Evolutionary conservation across 352 stramenopile genomes (phyloP).

Genomic region (Phytophthora pinifolia): DNA sequence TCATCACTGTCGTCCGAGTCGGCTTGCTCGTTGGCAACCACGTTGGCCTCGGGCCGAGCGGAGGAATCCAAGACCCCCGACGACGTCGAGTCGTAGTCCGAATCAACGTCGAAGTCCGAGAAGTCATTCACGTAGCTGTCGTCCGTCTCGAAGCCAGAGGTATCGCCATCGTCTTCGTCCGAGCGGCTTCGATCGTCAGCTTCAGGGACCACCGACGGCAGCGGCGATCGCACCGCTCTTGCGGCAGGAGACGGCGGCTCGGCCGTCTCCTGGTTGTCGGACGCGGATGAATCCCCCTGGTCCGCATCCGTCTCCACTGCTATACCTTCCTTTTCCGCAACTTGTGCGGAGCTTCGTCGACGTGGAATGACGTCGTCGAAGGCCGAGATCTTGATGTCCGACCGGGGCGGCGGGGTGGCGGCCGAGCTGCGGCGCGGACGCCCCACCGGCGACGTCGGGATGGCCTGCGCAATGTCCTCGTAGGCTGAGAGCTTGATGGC

Average conservation of each 20-base stretch:
- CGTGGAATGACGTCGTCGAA: slow-evolving; percentile 37
- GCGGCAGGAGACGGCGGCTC: not conserved
- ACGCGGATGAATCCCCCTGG: slow-evolving; percentile 3
- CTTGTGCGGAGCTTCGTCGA: slow-evolving; percentile 27
- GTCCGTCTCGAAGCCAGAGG: slow-evolving; percentile 26
- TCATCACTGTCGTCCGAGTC: slow-evolving; percentile 14
- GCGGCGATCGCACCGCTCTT: not conserved
- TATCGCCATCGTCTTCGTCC: slow-evolving; percentile 20
- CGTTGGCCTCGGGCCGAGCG: slow-evolving; percentile 9
- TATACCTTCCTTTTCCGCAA: not conserved
- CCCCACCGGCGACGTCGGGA: slow-evolving; percentile 44
- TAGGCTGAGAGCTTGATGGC: slow-evolving; percentile 32
- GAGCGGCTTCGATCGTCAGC: slow-evolving; percentile 6
- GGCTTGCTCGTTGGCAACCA: slow-evolving; percentile 6
- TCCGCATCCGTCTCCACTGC: slow-evolving; percentile 9
- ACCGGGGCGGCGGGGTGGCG: slow-evolving; percentile 40
- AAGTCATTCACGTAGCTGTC: slow-evolving; percentile 33
- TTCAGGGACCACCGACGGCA: slow-evolving; percentile 14
- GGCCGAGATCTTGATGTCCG: slow-evolving; percentile 47
- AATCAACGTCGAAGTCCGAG: slow-evolving; percentile 43
- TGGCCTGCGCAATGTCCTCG: slow-evolving; percentile 21
- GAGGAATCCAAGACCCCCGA: slow-evolving; percentile 20
- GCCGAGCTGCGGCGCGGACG: slow-evolving; percentile 35
- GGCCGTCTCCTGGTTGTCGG: slow-evolving; percentile 13
- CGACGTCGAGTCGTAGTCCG: slow-evolving; percentile 17